phyloP scores from a whole-genome alignment of 2,329 filamentous ascomycete genomes.

The Colletotrichum chrysophilum region DNA sequence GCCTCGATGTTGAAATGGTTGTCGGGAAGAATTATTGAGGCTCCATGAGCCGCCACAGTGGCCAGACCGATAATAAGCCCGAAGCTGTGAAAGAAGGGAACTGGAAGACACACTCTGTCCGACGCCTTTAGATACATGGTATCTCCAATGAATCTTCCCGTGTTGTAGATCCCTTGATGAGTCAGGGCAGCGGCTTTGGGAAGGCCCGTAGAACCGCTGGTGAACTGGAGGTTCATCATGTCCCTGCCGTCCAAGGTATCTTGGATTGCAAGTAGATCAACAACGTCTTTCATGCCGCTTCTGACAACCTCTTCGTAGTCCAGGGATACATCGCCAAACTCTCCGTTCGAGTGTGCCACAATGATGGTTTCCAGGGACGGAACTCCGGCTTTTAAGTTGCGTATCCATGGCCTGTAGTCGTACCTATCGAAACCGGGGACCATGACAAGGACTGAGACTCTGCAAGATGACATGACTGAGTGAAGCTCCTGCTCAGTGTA shows the following conservation, averaged over 20 bases:
- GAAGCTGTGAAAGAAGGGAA: not conserved
- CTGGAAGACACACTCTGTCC: not conserved
- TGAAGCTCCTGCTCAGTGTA: not conserved
- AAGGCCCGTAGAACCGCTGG: not conserved
- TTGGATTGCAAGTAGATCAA: not conserved
- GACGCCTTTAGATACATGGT: not conserved
- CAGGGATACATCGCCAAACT: not conserved
- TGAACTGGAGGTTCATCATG: not conserved
- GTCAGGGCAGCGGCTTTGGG: not conserved
- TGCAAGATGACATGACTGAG: not conserved
- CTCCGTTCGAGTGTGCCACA: not conserved
- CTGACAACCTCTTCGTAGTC: not conserved
- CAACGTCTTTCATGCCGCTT: not conserved
- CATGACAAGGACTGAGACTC: not conserved
- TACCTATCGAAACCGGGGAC: not conserved
- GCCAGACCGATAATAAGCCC: not conserved
- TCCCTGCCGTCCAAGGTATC: not conserved
- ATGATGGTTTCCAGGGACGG: not conserved
- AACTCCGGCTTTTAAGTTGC: not conserved
- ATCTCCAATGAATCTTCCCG: not conserved
- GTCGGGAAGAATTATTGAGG: not conserved
- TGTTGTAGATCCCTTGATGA: not conserved
- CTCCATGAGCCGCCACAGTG: not conserved
- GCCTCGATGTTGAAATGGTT: not conserved
- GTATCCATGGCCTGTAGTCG: not conserved